These are phyloP conservation scores for Penicillium alfredii DNA, from an alignment of 495 filamentous ascomycete genomes.

Conservation along the genomic window DNA sequence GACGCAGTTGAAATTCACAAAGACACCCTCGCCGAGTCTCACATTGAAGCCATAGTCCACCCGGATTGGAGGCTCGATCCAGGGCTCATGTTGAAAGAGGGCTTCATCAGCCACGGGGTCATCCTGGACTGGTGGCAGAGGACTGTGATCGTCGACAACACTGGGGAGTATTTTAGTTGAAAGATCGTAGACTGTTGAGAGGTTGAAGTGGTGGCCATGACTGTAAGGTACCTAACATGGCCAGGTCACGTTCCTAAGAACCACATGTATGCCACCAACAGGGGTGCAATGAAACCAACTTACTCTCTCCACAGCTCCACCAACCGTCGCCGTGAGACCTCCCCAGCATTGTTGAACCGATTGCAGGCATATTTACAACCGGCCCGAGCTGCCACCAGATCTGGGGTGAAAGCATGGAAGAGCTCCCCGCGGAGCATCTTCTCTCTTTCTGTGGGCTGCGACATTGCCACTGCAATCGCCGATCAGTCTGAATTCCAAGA, in stretches of 20 bases:
- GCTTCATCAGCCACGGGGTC: slow-evolving; percentile 54
- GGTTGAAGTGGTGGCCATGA: too few species aligned
- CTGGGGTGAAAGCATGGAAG: slow-evolving; percentile 49
- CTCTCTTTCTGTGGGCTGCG: slow-evolving; percentile 24
- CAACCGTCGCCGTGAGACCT: slow-evolving; percentile 49
- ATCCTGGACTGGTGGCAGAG: slow-evolving; percentile 51
- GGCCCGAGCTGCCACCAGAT: slow-evolving; percentile 49
- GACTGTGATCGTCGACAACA: slow-evolving; percentile 52
- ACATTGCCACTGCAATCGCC: too few species aligned
- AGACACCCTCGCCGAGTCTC: slow-evolving; percentile 59
- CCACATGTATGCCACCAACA: too few species aligned
- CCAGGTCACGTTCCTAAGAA: too few species aligned
- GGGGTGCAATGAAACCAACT: too few species aligned
- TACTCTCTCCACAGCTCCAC: slow-evolving; percentile 73
- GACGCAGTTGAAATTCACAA: slow-evolving; percentile 69
- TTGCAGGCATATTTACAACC: slow-evolving; percentile 54
- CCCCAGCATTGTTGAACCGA: slow-evolving; percentile 57
- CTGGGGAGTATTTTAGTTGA: slow-evolving; percentile 32
- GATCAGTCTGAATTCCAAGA: too few species aligned
- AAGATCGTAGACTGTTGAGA: too few species aligned
- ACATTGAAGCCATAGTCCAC: slow-evolving; percentile 76
- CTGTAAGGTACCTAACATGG: too few species aligned
- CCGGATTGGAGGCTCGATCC: slow-evolving; percentile 64
- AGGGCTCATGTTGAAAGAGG: slow-evolving; percentile 55
- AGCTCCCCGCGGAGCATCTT: slow-evolving; percentile 40